phyloP scores from a whole-genome alignment of 192 early-diverging fungal genomes.

The Entophlyctis luteolus region DNA sequence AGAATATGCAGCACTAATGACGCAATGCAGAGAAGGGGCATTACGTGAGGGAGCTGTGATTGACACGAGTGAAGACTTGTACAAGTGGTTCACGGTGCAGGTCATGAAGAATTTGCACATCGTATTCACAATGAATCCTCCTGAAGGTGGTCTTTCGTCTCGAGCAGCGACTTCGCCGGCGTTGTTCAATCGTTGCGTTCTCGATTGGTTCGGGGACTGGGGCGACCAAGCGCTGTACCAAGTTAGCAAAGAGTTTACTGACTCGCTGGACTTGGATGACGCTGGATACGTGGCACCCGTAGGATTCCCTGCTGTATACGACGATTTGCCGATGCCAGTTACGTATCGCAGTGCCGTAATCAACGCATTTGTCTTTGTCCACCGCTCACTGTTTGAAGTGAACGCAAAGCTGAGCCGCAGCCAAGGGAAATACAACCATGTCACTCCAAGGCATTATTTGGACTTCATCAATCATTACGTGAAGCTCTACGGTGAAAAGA shows the following conservation, averaged over 20 bases:
- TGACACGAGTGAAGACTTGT: constrained; percentile 90
- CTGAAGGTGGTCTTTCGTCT: constrained; percentile 81
- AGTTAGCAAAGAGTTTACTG: constrained; percentile 95
- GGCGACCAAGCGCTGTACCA: constrained; percentile 96
- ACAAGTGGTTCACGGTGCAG: constrained; percentile 96
- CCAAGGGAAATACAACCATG: constrained; percentile 75
- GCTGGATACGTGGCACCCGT: constrained; percentile 62
- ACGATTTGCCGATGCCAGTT: constrained; percentile 64
- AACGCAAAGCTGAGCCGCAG: constrained; percentile 80
- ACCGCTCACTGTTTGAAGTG: constrained; percentile 82
- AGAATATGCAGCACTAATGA: constrained; percentile 91
- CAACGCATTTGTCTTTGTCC: constrained; percentile 89
- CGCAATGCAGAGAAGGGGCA: constrained; percentile 88
- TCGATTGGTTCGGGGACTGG: constrained; percentile 99
- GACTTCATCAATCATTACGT: constrained; percentile 96
- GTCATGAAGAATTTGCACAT: constrained; percentile 97
- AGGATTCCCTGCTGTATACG: constrained; percentile 73
- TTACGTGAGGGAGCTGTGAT: constrained; percentile 88
- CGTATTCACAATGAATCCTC: constrained; percentile 99
- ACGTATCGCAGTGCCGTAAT: constrained; percentile 80
- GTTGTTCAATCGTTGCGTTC: constrained; percentile 99
- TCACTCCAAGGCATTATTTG: constrained; percentile 96
- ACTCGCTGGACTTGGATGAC: constrained; percentile 80
- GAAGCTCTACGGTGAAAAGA: constrained; percentile 84
- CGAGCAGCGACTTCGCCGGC: constrained; percentile 97